phyloP scores from a whole-genome alignment of 345 rosid species.

The Citrus cavaleriei region DNA sequence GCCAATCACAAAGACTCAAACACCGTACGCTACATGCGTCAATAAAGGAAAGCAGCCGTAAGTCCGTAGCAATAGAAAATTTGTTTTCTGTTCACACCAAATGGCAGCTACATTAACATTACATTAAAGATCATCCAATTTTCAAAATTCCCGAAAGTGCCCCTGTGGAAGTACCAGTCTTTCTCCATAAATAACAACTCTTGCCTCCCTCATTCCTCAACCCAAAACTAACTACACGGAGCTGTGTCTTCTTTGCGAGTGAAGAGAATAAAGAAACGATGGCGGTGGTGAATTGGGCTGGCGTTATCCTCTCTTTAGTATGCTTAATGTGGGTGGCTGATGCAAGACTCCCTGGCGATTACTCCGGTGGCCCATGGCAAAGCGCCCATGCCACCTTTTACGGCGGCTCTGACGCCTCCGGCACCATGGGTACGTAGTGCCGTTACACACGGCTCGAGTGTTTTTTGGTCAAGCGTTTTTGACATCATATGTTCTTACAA shows the following conservation, averaged over 20 bases:
- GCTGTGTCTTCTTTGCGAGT: neutral
- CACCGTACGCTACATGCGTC: neutral
- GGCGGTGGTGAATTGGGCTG: neutral
- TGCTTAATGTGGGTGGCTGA: conserved; percentile 17
- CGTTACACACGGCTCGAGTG: neutral
- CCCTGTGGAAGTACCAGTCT: neutral
- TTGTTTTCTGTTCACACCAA: neutral
- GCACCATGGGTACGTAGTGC: conserved; percentile 58
- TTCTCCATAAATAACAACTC: conserved; percentile 8
- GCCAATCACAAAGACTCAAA: neutral
- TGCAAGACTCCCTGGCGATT: conserved; percentile 56
- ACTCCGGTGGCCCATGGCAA: conserved; percentile 46
- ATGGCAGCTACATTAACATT: neutral
- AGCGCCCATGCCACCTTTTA: conserved; percentile 76
- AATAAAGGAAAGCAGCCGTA: neutral
- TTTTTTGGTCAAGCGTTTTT: neutral
- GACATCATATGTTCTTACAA: neutral
- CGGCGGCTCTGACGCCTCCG: conserved; percentile 68
- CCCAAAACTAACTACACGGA: neutral
- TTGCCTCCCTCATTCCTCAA: neutral
- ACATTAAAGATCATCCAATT: neutral
- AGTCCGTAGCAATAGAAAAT: neutral
- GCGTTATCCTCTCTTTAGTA: neutral
- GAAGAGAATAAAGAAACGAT: neutral
- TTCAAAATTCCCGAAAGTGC: neutral